These are phyloP conservation scores for Boletus sp. DNA, from an alignment of 768 basidiomycete genomes.

Conservation along the genomic window DNA sequence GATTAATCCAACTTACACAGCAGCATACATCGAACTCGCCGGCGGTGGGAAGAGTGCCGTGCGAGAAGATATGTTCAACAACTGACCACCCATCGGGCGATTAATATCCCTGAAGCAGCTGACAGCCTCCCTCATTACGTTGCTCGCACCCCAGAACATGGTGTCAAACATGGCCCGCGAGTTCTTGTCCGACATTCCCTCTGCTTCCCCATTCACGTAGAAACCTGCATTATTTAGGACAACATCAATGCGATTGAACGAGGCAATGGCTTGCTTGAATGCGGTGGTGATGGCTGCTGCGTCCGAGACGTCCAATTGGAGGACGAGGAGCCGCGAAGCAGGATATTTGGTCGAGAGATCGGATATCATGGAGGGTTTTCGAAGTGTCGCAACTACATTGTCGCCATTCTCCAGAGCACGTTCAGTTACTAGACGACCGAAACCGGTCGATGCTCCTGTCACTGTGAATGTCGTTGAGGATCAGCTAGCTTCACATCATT, in stretches of 20 bases:
- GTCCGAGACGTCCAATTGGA: conserved; percentile 42
- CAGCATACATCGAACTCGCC: conserved; percentile 22
- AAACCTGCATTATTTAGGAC: conserved; percentile 46
- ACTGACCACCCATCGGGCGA: conserved; percentile 31
- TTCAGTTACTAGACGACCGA: conserved; percentile 38
- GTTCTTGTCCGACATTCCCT: conserved; percentile 81
- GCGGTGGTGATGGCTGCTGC: conserved; percentile 32
- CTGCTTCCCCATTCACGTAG: conserved; percentile 52
- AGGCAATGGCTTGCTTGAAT: conserved; percentile 33
- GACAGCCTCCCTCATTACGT: conserved; percentile 34
- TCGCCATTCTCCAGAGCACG: conserved; percentile 39
- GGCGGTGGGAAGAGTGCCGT: conserved; percentile 23
- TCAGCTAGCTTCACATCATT: neutral
- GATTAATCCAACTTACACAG: conserved; percentile 23
- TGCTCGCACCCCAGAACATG: conserved; percentile 34
- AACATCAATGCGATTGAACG: conserved; percentile 43
- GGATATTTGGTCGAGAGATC: conserved; percentile 32
- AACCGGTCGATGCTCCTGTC: conserved; percentile 41
- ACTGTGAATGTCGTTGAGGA: conserved; percentile 28
- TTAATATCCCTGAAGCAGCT: conserved; percentile 38
- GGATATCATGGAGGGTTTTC: conserved; percentile 37
- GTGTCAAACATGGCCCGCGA: conserved; percentile 55
- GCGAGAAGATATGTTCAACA: conserved; percentile 36
- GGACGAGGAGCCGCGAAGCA: conserved; percentile 35
- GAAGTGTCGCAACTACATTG: conserved; percentile 43